Evolutionary conservation across 1,284 basidiomycete genomes (phyloP).

Genomic region (Irpex lacteus): DNA sequence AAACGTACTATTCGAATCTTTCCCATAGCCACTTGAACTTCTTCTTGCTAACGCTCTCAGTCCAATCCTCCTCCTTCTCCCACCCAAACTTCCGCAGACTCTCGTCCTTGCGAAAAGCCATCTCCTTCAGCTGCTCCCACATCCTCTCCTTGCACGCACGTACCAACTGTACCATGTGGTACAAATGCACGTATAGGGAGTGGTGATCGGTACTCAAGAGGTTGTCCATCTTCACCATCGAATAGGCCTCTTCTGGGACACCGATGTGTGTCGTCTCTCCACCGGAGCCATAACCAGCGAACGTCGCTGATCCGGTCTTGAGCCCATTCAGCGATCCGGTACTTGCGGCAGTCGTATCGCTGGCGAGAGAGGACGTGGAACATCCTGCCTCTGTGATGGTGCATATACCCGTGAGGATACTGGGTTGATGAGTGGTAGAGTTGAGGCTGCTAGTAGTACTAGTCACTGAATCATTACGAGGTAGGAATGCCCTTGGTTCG

Average conservation of each 20-base stretch:
- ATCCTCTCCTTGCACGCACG: constrained; percentile 71
- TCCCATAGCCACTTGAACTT: constrained; percentile 66
- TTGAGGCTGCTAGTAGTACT: neutral
- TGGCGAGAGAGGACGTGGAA: neutral
- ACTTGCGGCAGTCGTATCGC: neutral
- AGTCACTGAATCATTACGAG: neutral
- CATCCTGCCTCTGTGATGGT: neutral
- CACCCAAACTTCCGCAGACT: constrained; percentile 59
- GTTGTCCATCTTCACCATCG: constrained; percentile 32
- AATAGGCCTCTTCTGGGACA: neutral
- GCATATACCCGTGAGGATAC: neutral
- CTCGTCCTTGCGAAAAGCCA: constrained; percentile 49
- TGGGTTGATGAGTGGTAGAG: neutral
- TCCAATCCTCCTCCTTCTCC: constrained; percentile 56
- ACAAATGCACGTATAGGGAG: constrained; percentile 69
- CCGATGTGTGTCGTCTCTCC: neutral
- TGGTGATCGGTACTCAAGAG: constrained; percentile 52
- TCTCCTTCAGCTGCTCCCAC: constrained; percentile 73
- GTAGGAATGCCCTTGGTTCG: neutral
- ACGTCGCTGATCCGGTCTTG: neutral
- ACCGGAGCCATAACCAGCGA: neutral
- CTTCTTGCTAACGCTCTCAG: constrained; percentile 50
- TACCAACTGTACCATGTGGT: constrained; percentile 61
- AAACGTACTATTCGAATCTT: constrained; percentile 54
- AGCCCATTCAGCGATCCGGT: neutral